A percentile compares a stretch with the other conserved stretches of the same genome.
Conservation (phyloP, 306 rosid species). For the Trifolium pratense region DNA sequence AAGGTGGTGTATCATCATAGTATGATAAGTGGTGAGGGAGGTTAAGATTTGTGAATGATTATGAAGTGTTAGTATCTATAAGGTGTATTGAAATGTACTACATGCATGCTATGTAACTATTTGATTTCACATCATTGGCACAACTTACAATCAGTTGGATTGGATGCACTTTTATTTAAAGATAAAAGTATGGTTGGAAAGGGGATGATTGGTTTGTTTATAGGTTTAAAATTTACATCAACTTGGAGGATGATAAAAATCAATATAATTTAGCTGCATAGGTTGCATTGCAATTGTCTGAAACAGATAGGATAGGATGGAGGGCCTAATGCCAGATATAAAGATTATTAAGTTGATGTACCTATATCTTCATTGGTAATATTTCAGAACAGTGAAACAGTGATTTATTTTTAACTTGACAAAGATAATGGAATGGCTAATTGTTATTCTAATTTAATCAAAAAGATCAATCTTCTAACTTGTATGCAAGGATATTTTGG, state of each 20-base stretch:
- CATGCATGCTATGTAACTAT: conserved; percentile 34
- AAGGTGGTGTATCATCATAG: conserved; percentile 41
- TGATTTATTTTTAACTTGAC: background rate
- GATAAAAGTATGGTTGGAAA: conserved; percentile 7
- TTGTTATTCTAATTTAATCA: background rate
- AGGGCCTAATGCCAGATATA: background rate
- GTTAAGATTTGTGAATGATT: conserved; percentile 27
- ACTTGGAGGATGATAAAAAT: background rate
- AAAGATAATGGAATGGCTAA: background rate
- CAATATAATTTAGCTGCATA: conserved; percentile 11
- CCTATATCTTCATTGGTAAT: background rate
- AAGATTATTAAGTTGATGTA: background rate
- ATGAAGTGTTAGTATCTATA: background rate
- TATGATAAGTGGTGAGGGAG: conserved; percentile 11
- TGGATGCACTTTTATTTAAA: conserved; percentile 25
- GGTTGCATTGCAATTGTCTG: conserved; percentile 16
- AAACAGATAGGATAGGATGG: conserved; percentile 1
- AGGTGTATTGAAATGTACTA: background rate
- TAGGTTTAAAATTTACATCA: conserved; percentile 44
- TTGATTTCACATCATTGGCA: conserved; percentile 34
- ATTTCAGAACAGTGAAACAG: background rate
- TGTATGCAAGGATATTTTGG: background rate
- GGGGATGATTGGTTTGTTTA: conserved; percentile 15
- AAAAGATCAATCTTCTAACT: background rate
- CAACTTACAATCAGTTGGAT: conserved; percentile 38